Conservation (phyloP, 2,329 filamentous ascomycete species). For the Chrysoporthe puriensis region DNA sequence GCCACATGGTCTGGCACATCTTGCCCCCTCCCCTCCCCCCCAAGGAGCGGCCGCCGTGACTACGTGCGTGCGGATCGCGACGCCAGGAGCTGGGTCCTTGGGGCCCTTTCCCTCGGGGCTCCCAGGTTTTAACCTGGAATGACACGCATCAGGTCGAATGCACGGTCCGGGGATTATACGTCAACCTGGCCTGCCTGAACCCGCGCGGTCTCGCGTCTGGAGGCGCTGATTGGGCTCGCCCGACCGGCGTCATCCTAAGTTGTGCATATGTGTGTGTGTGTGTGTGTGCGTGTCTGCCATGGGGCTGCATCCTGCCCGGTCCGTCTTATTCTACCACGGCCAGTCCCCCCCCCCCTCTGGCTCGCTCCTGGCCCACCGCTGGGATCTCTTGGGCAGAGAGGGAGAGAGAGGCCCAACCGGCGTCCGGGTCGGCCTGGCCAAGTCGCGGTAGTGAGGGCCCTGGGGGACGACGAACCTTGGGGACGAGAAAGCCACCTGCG, state of each 20-base stretch:
- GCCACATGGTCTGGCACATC: background rate
- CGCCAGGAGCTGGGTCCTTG: too few species aligned
- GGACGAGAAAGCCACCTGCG: constrained; percentile 15
- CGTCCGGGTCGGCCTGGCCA: constrained; percentile 13
- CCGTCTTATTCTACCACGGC: constrained; percentile 3
- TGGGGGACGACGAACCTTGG: constrained; percentile 14
- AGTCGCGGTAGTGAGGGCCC: background rate
- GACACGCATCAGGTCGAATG: background rate
- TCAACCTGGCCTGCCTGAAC: background rate
- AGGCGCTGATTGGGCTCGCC: constrained; percentile 22
- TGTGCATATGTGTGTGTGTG: background rate
- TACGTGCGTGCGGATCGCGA: too few species aligned
- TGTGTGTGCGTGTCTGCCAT: constrained; percentile 2
- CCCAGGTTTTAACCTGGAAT: background rate
- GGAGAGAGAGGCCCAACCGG: constrained; percentile 5
- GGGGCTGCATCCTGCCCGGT: constrained; percentile 11
- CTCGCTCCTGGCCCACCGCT: background rate
- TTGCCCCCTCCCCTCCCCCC: background rate
- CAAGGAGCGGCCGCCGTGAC: background rate
- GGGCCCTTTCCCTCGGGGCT: too few species aligned
- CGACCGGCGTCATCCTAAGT: constrained; percentile 17
- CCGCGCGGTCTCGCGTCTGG: constrained; percentile 21
- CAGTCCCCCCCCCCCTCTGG: background rate
- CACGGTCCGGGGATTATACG: background rate
- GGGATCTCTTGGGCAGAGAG: background rate